phyloP scores from a whole-genome alignment of 306 rosid genomes.

The Citrullus colocynthis region DNA sequence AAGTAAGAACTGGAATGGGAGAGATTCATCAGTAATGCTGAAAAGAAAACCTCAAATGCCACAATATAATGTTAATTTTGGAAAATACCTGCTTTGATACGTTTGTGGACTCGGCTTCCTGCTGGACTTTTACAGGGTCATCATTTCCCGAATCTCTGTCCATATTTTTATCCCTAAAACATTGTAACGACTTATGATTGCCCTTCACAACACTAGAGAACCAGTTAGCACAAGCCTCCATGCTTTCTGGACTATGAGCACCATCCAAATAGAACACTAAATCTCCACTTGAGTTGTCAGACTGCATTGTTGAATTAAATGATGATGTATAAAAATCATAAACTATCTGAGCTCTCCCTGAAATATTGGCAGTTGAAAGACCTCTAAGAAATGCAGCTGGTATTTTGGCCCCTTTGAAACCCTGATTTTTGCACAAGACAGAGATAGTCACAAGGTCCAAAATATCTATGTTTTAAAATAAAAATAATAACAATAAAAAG shows the following conservation, averaged over 20 bases:
- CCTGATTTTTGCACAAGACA: slow-evolving; percentile 11
- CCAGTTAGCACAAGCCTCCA: slow-evolving; percentile 52
- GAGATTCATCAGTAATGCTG: neutral
- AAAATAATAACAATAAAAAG: neutral
- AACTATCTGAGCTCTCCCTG: slow-evolving; percentile 65
- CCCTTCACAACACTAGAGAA: slow-evolving; percentile 29
- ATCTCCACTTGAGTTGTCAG: slow-evolving; percentile 33
- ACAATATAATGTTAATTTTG: neutral
- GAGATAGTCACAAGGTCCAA: neutral
- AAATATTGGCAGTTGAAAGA: slow-evolving; percentile 46
- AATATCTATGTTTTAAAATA: neutral
- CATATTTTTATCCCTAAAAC: slow-evolving; percentile 9
- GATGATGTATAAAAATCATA: slow-evolving; percentile 23
- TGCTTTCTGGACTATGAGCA: slow-evolving; percentile 87
- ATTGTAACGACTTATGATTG: slow-evolving; percentile 15
- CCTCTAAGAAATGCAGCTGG: slow-evolving; percentile 56
- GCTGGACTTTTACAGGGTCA: slow-evolving; percentile 15
- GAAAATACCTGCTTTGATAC: slow-evolving; percentile 30
- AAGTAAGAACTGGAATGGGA: neutral
- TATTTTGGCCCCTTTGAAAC: slow-evolving; percentile 25
- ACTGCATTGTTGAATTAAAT: slow-evolving; percentile 10
- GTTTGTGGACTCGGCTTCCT: slow-evolving; percentile 20
- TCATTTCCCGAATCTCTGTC: slow-evolving; percentile 21
- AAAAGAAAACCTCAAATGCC: neutral
- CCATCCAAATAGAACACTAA: slow-evolving; percentile 73